phyloP scores from a whole-genome alignment of 2,329 filamentous ascomycete genomes.

The Shiraia sp. region DNA sequence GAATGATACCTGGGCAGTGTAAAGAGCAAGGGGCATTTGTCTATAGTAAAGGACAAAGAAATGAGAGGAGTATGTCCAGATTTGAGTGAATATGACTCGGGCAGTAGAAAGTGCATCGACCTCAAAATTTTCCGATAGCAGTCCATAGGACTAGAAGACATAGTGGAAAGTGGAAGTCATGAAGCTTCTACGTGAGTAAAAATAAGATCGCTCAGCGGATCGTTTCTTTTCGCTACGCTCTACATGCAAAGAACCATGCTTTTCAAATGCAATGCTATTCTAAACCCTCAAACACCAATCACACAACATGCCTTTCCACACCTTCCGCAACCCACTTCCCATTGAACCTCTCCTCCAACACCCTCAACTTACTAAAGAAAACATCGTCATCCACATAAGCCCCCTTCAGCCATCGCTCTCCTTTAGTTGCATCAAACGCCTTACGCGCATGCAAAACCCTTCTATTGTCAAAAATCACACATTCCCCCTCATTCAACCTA shows the following conservation, averaged over 20 bases:
- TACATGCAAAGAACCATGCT: neutral
- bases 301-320: constrained; percentile 27
- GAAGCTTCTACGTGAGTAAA: too few relatives aligned
- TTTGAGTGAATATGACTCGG: too few relatives aligned
- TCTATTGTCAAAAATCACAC: constrained; percentile 89
- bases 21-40: too few relatives aligned
- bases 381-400: constrained; percentile 77
- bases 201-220: too few relatives aligned
- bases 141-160: too few relatives aligned
- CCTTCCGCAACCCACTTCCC: constrained; percentile 42
- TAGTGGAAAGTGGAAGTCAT: too few relatives aligned
- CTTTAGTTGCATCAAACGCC: constrained; percentile 69
- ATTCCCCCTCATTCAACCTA: constrained; percentile 78
- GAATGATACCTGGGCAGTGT: too few relatives aligned
- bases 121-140: too few relatives aligned
- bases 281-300: constrained; percentile 4
- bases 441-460: constrained; percentile 82
- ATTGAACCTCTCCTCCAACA: constrained; percentile 44
- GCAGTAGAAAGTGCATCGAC: too few relatives aligned
- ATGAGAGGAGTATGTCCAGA: too few relatives aligned
- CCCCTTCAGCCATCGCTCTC: constrained; percentile 81
- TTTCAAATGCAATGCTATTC: neutral
- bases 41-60: too few relatives aligned
- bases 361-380: constrained; percentile 54
- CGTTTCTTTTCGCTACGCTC: too few relatives aligned